Evolutionary conservation across 345 rosid species (phyloP).

Genomic region (Acer yangbiense): DNA sequence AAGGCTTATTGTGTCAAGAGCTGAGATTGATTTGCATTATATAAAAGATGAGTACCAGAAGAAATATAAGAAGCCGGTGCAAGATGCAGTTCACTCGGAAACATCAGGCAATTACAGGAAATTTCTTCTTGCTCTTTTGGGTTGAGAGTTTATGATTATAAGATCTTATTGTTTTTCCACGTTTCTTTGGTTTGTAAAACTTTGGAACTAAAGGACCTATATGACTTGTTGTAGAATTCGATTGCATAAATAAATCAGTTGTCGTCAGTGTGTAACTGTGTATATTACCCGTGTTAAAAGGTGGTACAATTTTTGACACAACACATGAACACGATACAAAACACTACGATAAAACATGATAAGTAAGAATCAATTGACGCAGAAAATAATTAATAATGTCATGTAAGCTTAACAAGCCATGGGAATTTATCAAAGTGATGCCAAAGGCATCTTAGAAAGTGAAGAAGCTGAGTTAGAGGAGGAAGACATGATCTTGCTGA

Average conservation of each 20-base stretch:
- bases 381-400: background rate
- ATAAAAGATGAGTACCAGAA: constrained; percentile 61
- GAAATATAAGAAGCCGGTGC: constrained; percentile 59
- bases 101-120: constrained; percentile 66
- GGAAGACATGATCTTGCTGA: constrained; percentile 7
- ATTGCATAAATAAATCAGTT: background rate
- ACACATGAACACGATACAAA: too few species aligned
- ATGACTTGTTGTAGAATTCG: background rate
- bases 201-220: too few species aligned
- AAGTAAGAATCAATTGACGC: too few species aligned
- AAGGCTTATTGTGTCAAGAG: constrained; percentile 64
- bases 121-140: constrained; percentile 67
- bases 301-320: background rate
- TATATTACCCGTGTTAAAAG: too few species aligned
- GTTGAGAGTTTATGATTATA: constrained; percentile 13
- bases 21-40: constrained; percentile 76
- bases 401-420: background rate
- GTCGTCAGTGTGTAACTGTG: background rate
- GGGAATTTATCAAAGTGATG: background rate
- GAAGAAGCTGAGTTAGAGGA: background rate
- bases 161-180: background rate
- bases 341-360: too few species aligned
- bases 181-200: background rate
- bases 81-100: constrained; percentile 62
- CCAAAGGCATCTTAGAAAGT: background rate